Base-by-base conservation (phyloP, 2,329 filamentous ascomycete species). In the Berkeleyomyces basicola region DNA sequence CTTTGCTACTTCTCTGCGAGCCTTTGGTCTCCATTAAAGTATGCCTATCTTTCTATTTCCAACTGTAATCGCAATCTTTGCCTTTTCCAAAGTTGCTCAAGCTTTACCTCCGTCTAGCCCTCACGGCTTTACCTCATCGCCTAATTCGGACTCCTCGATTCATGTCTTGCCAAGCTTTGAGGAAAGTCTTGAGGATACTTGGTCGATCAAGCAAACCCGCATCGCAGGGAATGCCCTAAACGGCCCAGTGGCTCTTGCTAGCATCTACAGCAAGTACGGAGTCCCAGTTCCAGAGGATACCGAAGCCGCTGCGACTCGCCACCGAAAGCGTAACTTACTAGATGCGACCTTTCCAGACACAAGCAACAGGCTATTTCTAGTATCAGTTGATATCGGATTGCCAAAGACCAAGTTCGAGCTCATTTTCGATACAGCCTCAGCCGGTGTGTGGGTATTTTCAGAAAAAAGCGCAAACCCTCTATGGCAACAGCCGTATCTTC, bases 401-500 rank as follows among this genome's bases (percentile, higher is more conserved):
- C 75, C 75, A 7, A 3, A 73, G 77, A 67, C 74, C 71, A 0
- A 68, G 78, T 58, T 72, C 74, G 43, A 23, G 23, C 67, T 78
- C 58, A 72, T 76, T 66, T 75, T 78, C 57, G 75, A 78, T 63
- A 78, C 76, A 1, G 76, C 76, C 0, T 77, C 75, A 2, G 74
- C 75, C 9, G 76, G 78, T 63, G 69, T 78, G 33, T 77, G 77
- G 77, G 77, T 79, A 0, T 78, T 78, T 67, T 76, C 74, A 62
- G 73, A 76, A 36, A 73, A 75, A 58, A 75, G 74, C 43, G 70
- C 72, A 47, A 60, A 68, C 42, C 42, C 74, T 9, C 70, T 70
- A 23, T 23, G 23, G 0, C 76, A 78, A 57, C 68, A 70, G 4
- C 60, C 73, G n/a, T 78, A 75, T 64, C 67, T 74, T 57, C 73